A percentile compares a stretch with the other conserved stretches of the same genome.
phyloP scores from a whole-genome alignment of 306 rosid genomes.

The Vachellia pachyceras region DNA sequence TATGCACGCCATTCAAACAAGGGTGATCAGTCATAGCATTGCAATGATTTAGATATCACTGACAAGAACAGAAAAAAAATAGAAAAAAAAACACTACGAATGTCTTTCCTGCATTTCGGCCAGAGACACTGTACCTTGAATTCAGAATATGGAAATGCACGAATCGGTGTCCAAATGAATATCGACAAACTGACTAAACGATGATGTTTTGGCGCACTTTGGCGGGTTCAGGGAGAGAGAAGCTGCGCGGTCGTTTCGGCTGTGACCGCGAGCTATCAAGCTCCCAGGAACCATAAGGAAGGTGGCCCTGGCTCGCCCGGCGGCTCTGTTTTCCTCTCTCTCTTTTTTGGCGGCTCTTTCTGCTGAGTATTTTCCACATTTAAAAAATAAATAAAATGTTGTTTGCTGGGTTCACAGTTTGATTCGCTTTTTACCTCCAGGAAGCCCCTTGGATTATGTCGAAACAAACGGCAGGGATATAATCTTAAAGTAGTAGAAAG shows the following conservation, averaged over 20 bases:
- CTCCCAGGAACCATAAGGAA: slow-evolving; percentile 14
- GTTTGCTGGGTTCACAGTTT: neutral
- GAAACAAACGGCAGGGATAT: no score
- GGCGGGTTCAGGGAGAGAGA: neutral
- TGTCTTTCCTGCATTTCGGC: neutral
- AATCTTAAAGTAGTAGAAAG: no score
- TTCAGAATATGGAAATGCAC: slow-evolving; percentile 28
- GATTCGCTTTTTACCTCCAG: no score
- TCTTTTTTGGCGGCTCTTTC: slow-evolving; percentile 42
- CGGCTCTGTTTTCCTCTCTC: slow-evolving; percentile 23
- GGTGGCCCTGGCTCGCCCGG: slow-evolving; percentile 3
- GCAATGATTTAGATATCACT: neutral
- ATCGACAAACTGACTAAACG: neutral
- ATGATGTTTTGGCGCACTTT: neutral
- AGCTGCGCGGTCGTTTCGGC: neutral
- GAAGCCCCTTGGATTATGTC: no score
- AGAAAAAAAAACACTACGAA: neutral
- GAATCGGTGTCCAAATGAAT: neutral
- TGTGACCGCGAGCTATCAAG: neutral
- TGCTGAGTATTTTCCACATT: neutral
- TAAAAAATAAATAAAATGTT: no score
- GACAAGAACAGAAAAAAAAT: neutral
- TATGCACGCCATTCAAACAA: slow-evolving; percentile 24
- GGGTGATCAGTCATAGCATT: neutral
- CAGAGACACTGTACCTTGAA: slow-evolving; percentile 31